These are phyloP conservation scores for Canavalia ensiformis DNA, from an alignment of 306 rosid species.

Conservation along the genomic window DNA sequence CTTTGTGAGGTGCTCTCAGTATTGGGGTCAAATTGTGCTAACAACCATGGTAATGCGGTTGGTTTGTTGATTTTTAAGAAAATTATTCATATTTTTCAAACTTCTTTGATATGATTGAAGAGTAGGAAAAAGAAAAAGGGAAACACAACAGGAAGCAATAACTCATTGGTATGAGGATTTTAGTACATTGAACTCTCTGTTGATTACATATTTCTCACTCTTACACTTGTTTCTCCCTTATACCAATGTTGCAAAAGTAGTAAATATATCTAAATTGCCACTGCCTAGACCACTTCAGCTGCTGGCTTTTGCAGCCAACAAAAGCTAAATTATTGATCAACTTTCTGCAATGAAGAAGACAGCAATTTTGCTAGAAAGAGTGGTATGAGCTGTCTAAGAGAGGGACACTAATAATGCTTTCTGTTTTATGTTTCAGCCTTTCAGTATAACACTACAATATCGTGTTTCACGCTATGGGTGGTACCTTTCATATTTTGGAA, in stretches of 20 bases:
- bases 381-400: constrained; percentile 25
- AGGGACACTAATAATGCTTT: background rate
- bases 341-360: constrained; percentile 11
- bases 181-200: constrained; percentile 2
- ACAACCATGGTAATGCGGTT: constrained; percentile 5
- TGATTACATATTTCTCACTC: background rate
- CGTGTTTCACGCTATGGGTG: background rate
- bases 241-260: background rate
- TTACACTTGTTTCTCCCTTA: background rate
- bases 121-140: background rate
- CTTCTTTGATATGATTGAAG: background rate
- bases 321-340: constrained; percentile 14
- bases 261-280: background rate
- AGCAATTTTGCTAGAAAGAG: background rate
- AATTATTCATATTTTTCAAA: constrained; percentile 28
- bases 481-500: constrained; percentile 26
- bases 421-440: constrained; percentile 11
- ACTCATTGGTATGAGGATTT: background rate
- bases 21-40: constrained; percentile 13
- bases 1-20: background rate
- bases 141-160: background rate
- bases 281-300: background rate
- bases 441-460: constrained; percentile 28
- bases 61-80: constrained; percentile 10
- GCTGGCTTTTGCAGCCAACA: background rate